Base-by-base conservation (phyloP, 1,284 basidiomycete genomes). In the Heterobasidion irregulare region DNA sequence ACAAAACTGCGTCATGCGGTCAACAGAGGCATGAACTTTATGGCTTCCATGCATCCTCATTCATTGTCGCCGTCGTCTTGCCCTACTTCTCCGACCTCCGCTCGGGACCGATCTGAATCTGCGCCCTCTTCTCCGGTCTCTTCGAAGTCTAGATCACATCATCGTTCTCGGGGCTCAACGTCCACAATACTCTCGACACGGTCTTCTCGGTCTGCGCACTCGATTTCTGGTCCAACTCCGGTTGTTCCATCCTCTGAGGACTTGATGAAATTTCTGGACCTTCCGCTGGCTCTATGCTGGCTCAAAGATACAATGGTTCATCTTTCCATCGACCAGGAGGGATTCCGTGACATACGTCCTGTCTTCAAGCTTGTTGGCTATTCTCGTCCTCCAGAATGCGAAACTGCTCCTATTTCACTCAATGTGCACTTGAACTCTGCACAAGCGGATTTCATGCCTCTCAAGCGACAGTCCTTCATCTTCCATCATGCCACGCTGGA, bases 241-340 rank as follows among this genome's bases (percentile, higher is more conserved):
- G 16, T 16, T 32, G 46, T 19, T 47, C 46, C 46, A 47, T 16
- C 46, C 16, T 32, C 46, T 13, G 26, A 53, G 15, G 53, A 56
- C 53, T 7, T 56, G 51, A 45, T 36, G 53, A 62, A 47, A 53
- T 63, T 52, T 33, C 56, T 55, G 54, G 46, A 52, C 53, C 65
- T 79, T 13, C 76, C 77, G 0, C 60, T 63, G 15, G 65, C 71
- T 43, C 63, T 82, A 1, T 60, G 66, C 1, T 86, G 83, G 81
- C 72, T 89, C 8, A 71, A 75, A 55, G 71, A 75, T 50, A 72
- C 72, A 16, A 68, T 67, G 36, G 67, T 91, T n/a, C 79, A 87
- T 56, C 69, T 92, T 34, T 78, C 82, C 68, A 83, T 92, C 35
- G 90, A 92, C 63, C 89, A 92, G 67, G 89, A 92, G 69, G 84